These are phyloP conservation scores for Eucalyptus fibrosa DNA, from an alignment of 345 rosid genomes.

Conservation along the genomic window DNA sequence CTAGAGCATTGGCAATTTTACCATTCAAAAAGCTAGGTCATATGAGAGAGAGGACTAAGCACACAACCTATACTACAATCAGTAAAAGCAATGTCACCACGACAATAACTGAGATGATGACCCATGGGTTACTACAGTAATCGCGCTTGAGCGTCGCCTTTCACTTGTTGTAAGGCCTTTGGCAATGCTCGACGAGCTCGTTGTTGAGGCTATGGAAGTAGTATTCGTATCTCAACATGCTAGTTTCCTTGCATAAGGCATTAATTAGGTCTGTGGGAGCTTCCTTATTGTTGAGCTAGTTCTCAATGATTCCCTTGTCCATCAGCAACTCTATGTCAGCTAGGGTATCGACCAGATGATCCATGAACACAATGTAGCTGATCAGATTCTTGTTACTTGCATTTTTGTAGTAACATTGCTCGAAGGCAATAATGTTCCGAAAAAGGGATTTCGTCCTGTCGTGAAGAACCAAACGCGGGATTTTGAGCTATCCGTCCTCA, in stretches of 20 bases:
- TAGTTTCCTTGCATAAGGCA: too few relatives aligned
- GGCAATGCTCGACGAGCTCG: accelerated
- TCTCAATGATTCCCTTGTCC: too few relatives aligned
- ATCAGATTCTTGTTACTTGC: too few relatives aligned
- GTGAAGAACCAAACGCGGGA: accelerated
- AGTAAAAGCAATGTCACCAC: too few relatives aligned
- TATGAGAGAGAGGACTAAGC: too few relatives aligned
- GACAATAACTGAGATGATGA: background rate
- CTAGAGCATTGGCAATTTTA: too few relatives aligned
- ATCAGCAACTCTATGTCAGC: accelerated
- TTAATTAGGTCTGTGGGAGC: accelerated
- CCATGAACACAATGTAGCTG: too few relatives aligned
- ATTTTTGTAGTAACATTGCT: too few relatives aligned
- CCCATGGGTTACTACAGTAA: constrained; percentile 1
- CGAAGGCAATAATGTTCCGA: accelerated
- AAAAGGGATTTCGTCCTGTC: accelerated
- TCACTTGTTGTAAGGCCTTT: background rate
- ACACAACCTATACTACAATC: accelerated
- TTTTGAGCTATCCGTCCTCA: accelerated
- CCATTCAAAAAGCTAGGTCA: too few relatives aligned
- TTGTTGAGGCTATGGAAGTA: too few relatives aligned
- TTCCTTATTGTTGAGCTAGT: accelerated
- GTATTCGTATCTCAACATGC: too few relatives aligned
- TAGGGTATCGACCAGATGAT: accelerated
- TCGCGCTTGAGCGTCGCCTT: background rate